These are phyloP conservation scores for Gossypium turneri DNA, from an alignment of 345 rosid species.

Conservation along the genomic window DNA sequence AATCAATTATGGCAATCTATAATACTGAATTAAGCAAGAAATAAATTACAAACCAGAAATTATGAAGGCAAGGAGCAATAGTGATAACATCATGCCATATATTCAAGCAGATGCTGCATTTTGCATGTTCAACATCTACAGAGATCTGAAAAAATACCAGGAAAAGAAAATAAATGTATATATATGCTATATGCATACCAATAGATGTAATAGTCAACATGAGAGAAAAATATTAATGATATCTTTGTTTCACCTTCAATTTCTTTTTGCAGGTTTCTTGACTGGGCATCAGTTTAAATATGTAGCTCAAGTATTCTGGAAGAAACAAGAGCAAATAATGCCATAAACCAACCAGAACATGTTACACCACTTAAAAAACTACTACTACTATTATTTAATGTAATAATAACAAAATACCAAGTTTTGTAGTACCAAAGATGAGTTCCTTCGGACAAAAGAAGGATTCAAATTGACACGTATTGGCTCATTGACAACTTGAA, in stretches of 20 bases:
- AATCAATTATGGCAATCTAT: slow-evolving; percentile 16
- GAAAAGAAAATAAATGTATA: background rate
- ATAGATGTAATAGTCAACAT: slow-evolving; percentile 2
- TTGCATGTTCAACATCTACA: slow-evolving; percentile 69
- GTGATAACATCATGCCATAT: slow-evolving; percentile 94
- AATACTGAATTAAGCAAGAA: background rate
- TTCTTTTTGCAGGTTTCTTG: slow-evolving; percentile 37
- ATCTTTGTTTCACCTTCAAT: slow-evolving; percentile 43
- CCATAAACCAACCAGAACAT: background rate
- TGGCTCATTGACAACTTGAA: background rate
- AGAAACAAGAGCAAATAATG: slow-evolving; percentile 4
- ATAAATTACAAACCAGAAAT: slow-evolving; percentile 60
- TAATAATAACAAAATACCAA: background rate
- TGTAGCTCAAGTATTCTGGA: slow-evolving; percentile 62
- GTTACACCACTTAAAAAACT: background rate
- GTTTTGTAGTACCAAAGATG: background rate
- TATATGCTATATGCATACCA: slow-evolving; percentile 4
- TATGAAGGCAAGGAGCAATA: slow-evolving; percentile 92
- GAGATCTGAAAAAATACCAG: slow-evolving; percentile 44
- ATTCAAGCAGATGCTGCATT: slow-evolving; percentile 89
- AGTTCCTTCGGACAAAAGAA: background rate
- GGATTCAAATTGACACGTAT: background rate
- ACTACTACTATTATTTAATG: background rate
- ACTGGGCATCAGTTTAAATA: slow-evolving; percentile 59
- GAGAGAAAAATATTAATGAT: background rate